phyloP scores from a whole-genome alignment of 2,329 filamentous ascomycete species.

The Colletotrichum orchidophilum region DNA sequence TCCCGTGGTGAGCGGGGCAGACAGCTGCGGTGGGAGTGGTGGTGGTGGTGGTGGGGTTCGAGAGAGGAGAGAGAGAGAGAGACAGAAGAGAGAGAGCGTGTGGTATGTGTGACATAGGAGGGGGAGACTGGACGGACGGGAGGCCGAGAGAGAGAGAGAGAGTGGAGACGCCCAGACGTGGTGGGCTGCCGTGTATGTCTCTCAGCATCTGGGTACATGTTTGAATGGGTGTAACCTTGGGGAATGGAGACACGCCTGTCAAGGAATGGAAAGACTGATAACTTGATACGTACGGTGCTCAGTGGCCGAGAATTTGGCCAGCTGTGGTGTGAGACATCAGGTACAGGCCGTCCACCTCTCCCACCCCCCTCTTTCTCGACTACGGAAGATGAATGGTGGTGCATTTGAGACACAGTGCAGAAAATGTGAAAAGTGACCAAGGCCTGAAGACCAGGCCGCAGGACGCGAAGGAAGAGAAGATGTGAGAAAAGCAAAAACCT shows the following conservation, averaged over 20 bases:
- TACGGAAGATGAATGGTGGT: slow-evolving; percentile 7
- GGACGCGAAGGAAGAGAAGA: neutral
- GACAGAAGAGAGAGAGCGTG: neutral
- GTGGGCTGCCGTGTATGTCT: slow-evolving; percentile 18
- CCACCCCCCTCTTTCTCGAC: neutral
- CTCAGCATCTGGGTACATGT: neutral
- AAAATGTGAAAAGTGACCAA: slow-evolving; percentile 17
- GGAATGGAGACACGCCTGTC: slow-evolving; percentile 26
- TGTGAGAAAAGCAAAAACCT: slow-evolving; percentile 15
- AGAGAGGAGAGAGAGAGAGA: neutral
- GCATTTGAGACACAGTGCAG: slow-evolving; percentile 25
- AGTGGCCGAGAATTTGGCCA: slow-evolving; percentile 22
- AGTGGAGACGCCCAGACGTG: slow-evolving; percentile 1
- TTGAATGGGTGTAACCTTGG: slow-evolving; percentile 29
- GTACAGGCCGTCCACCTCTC: slow-evolving; percentile 12
- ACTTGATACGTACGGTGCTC: slow-evolving; percentile 19
- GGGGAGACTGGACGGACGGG: neutral
- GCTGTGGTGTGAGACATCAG: slow-evolving; percentile 28
- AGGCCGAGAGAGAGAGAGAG: slow-evolving; percentile 3
- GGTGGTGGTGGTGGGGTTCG: slow-evolving; percentile 25
- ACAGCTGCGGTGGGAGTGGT: slow-evolving; percentile 18
- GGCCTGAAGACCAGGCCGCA: slow-evolving; percentile 16
- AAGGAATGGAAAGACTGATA: slow-evolving; percentile 31
- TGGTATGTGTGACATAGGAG: neutral
- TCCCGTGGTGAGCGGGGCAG: neutral